These are phyloP conservation scores for Kluyveromyces aestuarii DNA, from an alignment of 805 yeast genomes.

Conservation along the genomic window DNA sequence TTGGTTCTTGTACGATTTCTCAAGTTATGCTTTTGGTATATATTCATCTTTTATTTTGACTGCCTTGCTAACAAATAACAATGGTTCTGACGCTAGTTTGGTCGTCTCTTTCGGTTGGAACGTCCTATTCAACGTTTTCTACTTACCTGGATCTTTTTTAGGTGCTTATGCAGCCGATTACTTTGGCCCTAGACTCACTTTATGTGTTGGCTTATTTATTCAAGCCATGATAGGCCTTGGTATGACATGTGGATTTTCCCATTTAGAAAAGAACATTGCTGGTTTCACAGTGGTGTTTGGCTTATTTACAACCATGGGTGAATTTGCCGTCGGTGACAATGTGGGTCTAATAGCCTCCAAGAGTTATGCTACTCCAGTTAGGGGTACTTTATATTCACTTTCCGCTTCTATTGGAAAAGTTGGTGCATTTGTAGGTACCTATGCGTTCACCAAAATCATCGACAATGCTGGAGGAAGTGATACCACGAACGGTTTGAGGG, in stretches of 20 bases:
- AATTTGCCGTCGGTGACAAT: conserved; percentile 91
- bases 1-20: conserved; percentile 90
- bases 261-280: conserved; percentile 52
- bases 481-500: conserved; percentile 49
- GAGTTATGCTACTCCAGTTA: conserved; percentile 74
- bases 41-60: conserved; percentile 67
- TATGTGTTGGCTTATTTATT: conserved; percentile 53
- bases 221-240: conserved; percentile 78
- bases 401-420: conserved; percentile 89
- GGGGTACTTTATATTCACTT: conserved; percentile 86
- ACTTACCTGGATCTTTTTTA: conserved; percentile 79
- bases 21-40: conserved; percentile 79
- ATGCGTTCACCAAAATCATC: conserved; percentile 76
- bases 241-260: conserved; percentile 64
- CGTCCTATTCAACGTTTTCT: conserved; percentile 77
- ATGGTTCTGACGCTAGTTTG: conserved; percentile 35
- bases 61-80: conserved; percentile 43
- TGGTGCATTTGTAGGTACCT: conserved; percentile 90
- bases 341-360: conserved; percentile 83
- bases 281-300: conserved; percentile 84
- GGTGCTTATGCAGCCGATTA: conserved; percentile 86
- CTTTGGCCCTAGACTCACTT: conserved; percentile 82
- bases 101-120: conserved; percentile 87
- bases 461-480: conserved; percentile 46
- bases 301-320: conserved; percentile 79